Evolutionary conservation across 2,329 filamentous ascomycete species (phyloP), one percentile per base, ranked within the genome.

Genomic region (Neopestalotiopsis sp.): DNA sequence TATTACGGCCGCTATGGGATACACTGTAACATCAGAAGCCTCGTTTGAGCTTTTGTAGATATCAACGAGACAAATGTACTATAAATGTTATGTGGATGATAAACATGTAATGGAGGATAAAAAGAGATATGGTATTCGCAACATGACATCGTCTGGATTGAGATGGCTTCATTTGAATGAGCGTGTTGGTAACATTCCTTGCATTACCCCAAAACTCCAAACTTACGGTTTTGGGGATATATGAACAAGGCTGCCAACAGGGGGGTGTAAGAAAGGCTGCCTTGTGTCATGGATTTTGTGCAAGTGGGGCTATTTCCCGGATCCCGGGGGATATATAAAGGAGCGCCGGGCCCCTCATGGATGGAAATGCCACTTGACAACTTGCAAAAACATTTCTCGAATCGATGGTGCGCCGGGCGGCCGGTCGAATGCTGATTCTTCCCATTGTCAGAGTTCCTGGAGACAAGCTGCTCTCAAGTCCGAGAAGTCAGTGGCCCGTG

Each of bases 301-400:
- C 24, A 68, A 34, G 59, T 57, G 67, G 67, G 67, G 42, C 45
- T 40, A 13, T 30, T 17, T 59, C 56, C 62, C 42, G 38, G 56
- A 17, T 14, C 9, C 65, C 68, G 70, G 69, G 69, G 65, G 74
- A 71, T 81, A 81, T 81, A 81, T 80, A 81, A 78, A 80, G 73
- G 71, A 71, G 66, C 62, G 71, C 72, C 70, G 59, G 69, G 70
- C 71, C 67, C 70, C 65, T 73, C 69, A 68, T 60, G 59, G 34
- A 45, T 65, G 65, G 66, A 45, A 30, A 67, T 30, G 20, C 32
- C 65, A 52, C 52, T 56, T n/a, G 32, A 49, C 67, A 69, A 70
- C 61, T 59, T 52, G 63, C 69, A 62, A 69, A 66, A 67, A 68
- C 68, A 68, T 57, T 68, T 66, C 57, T 65, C 69, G 69, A 59